Base-by-base conservation (phyloP, 768 basidiomycete species). In the Phallus indusiatus region DNA sequence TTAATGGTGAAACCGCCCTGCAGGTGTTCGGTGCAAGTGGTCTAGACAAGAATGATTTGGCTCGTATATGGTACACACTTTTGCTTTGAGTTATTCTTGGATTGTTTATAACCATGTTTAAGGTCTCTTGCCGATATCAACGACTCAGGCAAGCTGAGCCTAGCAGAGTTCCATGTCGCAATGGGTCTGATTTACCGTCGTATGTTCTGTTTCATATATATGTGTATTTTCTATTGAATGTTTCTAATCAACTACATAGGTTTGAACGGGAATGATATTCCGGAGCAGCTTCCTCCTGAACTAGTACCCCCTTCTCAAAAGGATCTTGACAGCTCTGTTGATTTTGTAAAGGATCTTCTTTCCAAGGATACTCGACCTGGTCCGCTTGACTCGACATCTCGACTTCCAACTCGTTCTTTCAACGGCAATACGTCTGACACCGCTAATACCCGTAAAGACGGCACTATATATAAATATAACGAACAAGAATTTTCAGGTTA, bases 171-270 rank as follows among this genome's bases (percentile, higher is more conserved):
- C 70, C 93, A 98, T 69, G 90, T 97, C 60, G 96, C 96, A 0
- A 99, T 99, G 95, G 93, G 90, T 55, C 76, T 98, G 56, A 98
- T 99, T 67, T 97, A 94, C 73, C 85, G 96, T 68, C 81, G 95
- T 97, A 74, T 65, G 90, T n/a, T n/a, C n/a, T 81, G 24, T 62
- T 53, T 50, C 24, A 34, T 22, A n/a, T 17, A 16, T 34, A 14
- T 3, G 10, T 4, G 20, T 17, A 24, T 35, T 28, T 28, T 59
- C n/a, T 35, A 6, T 21, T 53, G 28, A 2, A 36, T 55, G 10
- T 17, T 52, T 10, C 53, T 59, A 28, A 34, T 53, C n/a, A 47
- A 18, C 56, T 46, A 34, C 47, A 0, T 65, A 98, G 94, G 83
- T 48, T 78, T 99, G 21, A 96, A 94, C 69, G 95, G 96, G 10